Conservation (phyloP, 305 asterid genomes). For the Fraxinus floribunda region DNA sequence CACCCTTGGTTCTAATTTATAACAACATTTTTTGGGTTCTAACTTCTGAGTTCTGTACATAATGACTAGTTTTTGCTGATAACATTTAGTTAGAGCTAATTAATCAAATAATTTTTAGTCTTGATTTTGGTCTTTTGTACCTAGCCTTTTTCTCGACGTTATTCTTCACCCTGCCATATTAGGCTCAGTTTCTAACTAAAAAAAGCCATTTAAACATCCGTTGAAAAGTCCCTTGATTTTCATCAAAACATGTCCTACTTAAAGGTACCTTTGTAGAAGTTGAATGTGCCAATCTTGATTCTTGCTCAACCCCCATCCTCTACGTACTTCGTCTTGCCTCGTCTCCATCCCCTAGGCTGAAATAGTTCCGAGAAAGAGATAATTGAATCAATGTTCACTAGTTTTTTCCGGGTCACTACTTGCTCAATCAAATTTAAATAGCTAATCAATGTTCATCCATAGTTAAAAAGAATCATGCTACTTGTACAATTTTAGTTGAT, state of each 20-base stretch:
- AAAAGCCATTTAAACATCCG: not conserved
- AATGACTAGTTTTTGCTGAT: not conserved
- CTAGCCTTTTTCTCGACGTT: not conserved
- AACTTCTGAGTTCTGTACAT: not conserved
- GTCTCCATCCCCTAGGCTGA: not conserved
- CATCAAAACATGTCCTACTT: not conserved
- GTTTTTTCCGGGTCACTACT: not conserved
- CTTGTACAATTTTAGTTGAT: not conserved
- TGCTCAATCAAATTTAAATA: not conserved
- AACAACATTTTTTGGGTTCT: not conserved
- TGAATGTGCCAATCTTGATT: not conserved
- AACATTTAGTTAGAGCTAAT: not conserved
- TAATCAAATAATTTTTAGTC: not conserved
- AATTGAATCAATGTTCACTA: not conserved
- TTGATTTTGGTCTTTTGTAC: not conserved
- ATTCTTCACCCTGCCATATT: not conserved
- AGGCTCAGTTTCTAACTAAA: not conserved
- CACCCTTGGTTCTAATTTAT: constrained; percentile 31
- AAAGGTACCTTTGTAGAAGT: not conserved
- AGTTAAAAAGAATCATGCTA: not conserved
- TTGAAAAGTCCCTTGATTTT: not conserved
- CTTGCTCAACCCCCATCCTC: not conserved
- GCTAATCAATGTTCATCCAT: not conserved
- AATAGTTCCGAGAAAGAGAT: not conserved
- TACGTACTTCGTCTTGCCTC: not conserved